Evolutionary conservation across 345 rosid genomes (phyloP).

Genomic region (Carallia brachiata): DNA sequence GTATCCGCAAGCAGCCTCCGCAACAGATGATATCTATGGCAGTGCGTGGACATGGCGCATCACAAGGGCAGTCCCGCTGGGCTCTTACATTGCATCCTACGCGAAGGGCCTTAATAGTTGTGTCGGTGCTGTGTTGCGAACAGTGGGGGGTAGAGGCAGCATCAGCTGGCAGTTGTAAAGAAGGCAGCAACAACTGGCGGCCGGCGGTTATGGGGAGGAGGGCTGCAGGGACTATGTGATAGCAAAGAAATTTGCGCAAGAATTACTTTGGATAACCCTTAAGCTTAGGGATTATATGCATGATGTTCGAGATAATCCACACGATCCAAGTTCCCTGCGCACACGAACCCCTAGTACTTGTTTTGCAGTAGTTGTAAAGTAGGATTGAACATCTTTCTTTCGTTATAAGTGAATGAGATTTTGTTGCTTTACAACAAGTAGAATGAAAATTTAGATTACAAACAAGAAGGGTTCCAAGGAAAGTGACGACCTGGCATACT

Average conservation of each 20-base stretch:
- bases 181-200: conserved; percentile 9
- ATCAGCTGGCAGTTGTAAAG: conserved; percentile 16
- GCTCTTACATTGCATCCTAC: conserved; percentile 45
- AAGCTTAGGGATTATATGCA: conserved; percentile 43
- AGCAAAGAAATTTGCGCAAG: conserved; percentile 74
- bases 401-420: too few species aligned
- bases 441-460: too few species aligned
- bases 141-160: conserved; percentile 21
- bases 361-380: too few species aligned
- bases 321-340: too few species aligned
- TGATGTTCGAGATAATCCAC: not conserved
- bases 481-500: too few species aligned
- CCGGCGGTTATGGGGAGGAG: conserved; percentile 7
- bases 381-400: too few species aligned
- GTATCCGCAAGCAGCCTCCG: conserved; percentile 8
- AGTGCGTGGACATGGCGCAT: conserved; percentile 39
- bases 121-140: conserved; percentile 34
- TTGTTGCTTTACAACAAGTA: too few species aligned
- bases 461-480: too few species aligned
- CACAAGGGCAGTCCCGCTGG: conserved; percentile 50
- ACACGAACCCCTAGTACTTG: too few species aligned
- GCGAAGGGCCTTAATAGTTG: conserved; percentile 45
- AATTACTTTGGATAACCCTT: conserved; percentile 56
- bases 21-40: not conserved
- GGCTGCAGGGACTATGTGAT: conserved; percentile 30